Conservation (phyloP, 2,329 filamentous ascomycete genomes). For the Biscogniauxia sp. region DNA sequence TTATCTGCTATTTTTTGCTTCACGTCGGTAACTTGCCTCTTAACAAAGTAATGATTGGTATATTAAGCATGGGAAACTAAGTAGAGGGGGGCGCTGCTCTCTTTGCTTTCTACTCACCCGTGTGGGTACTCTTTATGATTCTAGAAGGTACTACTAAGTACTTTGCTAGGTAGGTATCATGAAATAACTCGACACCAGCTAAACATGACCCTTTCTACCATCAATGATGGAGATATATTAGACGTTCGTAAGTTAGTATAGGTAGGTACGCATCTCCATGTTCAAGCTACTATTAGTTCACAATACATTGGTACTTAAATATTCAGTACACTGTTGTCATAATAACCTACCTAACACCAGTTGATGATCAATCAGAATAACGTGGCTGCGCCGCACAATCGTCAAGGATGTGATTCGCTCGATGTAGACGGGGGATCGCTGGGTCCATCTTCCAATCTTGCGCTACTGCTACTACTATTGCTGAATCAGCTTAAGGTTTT, state of each 20-base stretch:
- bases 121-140: background rate
- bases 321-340: background rate
- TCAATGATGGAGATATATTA: no score
- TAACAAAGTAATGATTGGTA: background rate
- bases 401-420: background rate
- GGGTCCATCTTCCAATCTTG: background rate
- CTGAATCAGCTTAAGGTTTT: background rate
- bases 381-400: background rate
- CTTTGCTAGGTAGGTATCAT: background rate
- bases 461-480: background rate
- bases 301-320: no score
- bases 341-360: background rate
- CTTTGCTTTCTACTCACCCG: background rate
- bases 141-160: no score
- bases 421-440: background rate
- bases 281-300: no score
- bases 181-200: background rate
- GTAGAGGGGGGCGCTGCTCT: background rate
- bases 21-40: no score
- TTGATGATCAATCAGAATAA: background rate
- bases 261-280: no score
- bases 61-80: background rate
- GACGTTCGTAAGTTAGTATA: no score
- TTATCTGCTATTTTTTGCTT: no score
- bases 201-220: background rate